These are phyloP conservation scores for Penicillium sp. DNA, from an alignment of 2,329 filamentous ascomycete genomes.

Conservation along the genomic window DNA sequence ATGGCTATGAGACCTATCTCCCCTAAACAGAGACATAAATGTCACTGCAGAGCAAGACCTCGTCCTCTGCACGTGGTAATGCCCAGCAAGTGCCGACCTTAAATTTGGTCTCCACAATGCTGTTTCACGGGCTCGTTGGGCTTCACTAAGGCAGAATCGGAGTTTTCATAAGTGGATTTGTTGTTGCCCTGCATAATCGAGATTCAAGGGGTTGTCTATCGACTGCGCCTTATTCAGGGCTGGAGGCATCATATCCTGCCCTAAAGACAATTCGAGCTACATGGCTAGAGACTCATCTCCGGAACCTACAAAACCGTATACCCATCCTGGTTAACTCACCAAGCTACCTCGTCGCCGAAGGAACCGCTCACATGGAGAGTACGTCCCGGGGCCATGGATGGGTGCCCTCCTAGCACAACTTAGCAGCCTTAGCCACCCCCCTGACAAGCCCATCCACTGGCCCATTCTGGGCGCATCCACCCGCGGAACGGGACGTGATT, in stretches of 20 bases:
- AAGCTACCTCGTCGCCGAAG: constrained; percentile 7
- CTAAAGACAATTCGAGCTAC: neutral
- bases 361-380: constrained; percentile 12
- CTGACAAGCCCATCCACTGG: neutral
- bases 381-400: constrained; percentile 4
- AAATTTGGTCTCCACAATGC: neutral
- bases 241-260: neutral
- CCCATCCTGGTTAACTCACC: neutral
- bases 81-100: constrained; percentile 5
- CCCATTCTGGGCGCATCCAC: constrained; percentile 19
- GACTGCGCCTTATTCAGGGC: neutral
- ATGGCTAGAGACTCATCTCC: neutral
- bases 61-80: constrained; percentile 16
- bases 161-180: neutral
- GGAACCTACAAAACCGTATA: neutral
- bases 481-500: constrained; percentile 26
- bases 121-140: neutral
- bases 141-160: neutral
- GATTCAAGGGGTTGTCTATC: neutral
- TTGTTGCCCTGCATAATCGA: neutral
- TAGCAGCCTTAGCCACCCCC: neutral
- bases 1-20: too few species aligned
- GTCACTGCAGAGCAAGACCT: neutral
- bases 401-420: neutral
- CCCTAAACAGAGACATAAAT: neutral